Conservation (phyloP, 2,329 filamentous ascomycete species). For the Alternaria viburni region DNA sequence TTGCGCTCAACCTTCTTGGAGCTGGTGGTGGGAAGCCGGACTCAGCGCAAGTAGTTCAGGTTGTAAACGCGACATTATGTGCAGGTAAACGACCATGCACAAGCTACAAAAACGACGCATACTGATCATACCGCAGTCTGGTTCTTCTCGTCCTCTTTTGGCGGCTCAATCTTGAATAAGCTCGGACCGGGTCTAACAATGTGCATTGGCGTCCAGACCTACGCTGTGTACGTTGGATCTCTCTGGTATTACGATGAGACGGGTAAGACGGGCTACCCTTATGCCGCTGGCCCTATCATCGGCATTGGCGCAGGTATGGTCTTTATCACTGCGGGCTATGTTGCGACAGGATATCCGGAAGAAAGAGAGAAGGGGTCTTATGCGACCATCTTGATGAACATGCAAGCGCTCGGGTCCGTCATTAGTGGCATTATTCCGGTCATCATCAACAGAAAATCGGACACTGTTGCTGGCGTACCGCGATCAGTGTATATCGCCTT, state of each 20-base stretch:
- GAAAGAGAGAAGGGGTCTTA: constrained; percentile 39
- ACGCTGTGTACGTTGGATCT: constrained; percentile 40
- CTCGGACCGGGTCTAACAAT: constrained; percentile 40
- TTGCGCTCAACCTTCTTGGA: constrained; percentile 39
- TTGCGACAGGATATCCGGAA: constrained; percentile 40
- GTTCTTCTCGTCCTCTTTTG: constrained; percentile 43
- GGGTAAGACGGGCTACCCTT: constrained; percentile 39
- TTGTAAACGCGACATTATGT: constrained; percentile 42
- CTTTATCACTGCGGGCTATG: constrained; percentile 41
- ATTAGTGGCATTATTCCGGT: constrained; percentile 42
- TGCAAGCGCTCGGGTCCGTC: constrained; percentile 38
- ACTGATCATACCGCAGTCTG: constrained; percentile 25
- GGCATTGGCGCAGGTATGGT: constrained; percentile 44
- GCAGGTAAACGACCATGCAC: constrained; percentile 11
- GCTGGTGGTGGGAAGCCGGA: constrained; percentile 38
- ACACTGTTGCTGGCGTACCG: constrained; percentile 37
- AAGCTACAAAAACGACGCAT: background rate
- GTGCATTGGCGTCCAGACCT: constrained; percentile 41
- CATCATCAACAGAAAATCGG: constrained; percentile 38
- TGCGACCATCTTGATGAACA: constrained; percentile 40
- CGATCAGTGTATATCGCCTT: constrained; percentile 40
- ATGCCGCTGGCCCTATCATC: constrained; percentile 38
- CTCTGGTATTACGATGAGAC: constrained; percentile 43
- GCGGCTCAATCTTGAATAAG: constrained; percentile 41
- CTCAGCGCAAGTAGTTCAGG: constrained; percentile 41